A percentile compares a stretch with the other conserved stretches of the same genome.
Evolutionary conservation across 2,329 filamentous ascomycete species (phyloP).

Genomic region (Colletotrichum filicis): DNA sequence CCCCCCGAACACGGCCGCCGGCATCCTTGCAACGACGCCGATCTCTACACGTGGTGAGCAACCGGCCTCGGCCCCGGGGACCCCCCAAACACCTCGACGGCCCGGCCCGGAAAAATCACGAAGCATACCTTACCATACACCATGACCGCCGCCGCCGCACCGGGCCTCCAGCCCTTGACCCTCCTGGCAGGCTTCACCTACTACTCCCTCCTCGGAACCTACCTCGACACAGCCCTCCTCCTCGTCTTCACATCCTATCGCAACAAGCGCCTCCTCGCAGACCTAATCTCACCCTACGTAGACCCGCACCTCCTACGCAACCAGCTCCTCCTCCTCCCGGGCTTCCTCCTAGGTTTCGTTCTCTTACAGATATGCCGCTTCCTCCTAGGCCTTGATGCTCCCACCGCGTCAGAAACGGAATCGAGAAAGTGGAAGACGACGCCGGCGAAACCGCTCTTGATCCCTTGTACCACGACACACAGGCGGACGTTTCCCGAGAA

Average conservation of each 20-base stretch:
- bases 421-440: constrained; percentile 37
- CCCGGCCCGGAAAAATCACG: neutral
- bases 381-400: neutral
- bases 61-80: neutral
- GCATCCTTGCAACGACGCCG: too few relatives aligned
- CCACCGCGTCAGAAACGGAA: neutral
- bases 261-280: neutral
- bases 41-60: neutral
- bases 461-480: constrained; percentile 75
- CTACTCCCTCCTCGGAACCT: constrained; percentile 37
- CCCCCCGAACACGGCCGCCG: too few relatives aligned
- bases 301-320: neutral
- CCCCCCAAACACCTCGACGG: neutral
- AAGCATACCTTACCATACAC: neutral
- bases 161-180: constrained; percentile 16
- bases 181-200: constrained; percentile 36
- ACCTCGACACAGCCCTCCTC: constrained; percentile 40
- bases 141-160: neutral
- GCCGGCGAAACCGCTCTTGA: constrained; percentile 60
- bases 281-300: neutral
- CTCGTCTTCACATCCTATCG: constrained; percentile 40
- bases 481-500: constrained; percentile 73
- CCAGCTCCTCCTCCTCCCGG: constrained; percentile 8
- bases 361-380: neutral
- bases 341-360: constrained; percentile 19